Evolutionary conservation across 2,329 filamentous ascomycete genomes (phyloP).

Genomic region (Dothideomycetes sp.): DNA sequence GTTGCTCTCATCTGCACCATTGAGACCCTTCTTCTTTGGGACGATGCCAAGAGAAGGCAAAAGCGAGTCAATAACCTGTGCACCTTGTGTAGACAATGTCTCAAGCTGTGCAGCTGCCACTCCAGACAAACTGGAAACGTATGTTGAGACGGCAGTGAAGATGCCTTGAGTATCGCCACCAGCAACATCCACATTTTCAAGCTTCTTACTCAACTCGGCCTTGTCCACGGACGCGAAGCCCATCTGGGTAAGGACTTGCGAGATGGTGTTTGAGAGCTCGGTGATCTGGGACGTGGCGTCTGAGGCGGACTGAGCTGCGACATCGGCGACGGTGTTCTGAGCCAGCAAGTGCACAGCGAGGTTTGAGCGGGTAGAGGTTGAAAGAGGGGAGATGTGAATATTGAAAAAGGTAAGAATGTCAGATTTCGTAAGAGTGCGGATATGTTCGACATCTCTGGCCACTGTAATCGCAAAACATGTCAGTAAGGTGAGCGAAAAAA

Average conservation of each 20-base stretch:
- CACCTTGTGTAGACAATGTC: constrained; percentile 37
- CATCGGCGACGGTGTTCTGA: constrained; percentile 35
- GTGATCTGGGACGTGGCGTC: constrained; percentile 30
- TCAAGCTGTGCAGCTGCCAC: constrained; percentile 11
- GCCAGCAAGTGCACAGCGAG: constrained; percentile 74
- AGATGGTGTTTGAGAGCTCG: constrained; percentile 31
- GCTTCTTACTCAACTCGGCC: constrained; percentile 28
- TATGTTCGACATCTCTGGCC: constrained; percentile 62
- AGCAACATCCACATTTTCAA: constrained; percentile 35
- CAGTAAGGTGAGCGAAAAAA: neutral
- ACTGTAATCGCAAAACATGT: constrained; percentile 31
- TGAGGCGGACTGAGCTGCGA: constrained; percentile 21
- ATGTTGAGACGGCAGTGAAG: constrained; percentile 18
- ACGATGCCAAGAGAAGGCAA: constrained; percentile 7
- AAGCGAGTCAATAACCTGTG: constrained; percentile 1
- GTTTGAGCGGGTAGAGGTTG: constrained; percentile 59
- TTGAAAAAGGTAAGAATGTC: constrained; percentile 74
- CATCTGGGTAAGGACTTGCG: constrained; percentile 31
- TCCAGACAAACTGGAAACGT: neutral
- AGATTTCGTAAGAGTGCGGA: constrained; percentile 64
- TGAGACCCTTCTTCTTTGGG: neutral
- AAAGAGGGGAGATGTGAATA: constrained; percentile 63
- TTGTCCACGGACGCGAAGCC: constrained; percentile 36
- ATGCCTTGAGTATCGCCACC: constrained; percentile 39
- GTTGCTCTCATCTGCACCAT: constrained; percentile 15